Conservation (phyloP, 75 land plant genomes). For the Cupressus sempervirens region DNA sequence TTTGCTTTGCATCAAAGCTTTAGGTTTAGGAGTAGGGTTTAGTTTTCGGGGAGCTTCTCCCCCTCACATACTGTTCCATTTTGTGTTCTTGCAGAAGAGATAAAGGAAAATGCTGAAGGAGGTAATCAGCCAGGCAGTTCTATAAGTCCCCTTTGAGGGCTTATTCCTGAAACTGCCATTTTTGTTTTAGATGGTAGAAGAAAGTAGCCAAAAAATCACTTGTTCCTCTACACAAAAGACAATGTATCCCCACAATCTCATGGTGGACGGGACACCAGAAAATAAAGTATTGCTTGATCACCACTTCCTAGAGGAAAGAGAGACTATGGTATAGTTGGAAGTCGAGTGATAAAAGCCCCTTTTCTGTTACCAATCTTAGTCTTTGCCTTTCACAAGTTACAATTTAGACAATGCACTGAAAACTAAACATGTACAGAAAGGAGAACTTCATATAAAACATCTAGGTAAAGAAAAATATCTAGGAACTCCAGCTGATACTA, state of each 20-base stretch:
- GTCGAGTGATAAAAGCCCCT: neutral
- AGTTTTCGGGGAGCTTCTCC: no score
- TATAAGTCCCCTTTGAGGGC: neutral
- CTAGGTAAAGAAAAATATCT: neutral
- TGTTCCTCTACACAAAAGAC: neutral
- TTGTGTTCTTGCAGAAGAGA: no score
- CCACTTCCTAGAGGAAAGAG: neutral
- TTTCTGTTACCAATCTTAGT: neutral
- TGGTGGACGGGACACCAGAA: neutral
- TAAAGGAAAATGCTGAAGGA: neutral
- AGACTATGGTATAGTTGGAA: neutral
- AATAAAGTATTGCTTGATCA: neutral
- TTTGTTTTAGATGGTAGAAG: neutral
- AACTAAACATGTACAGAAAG: neutral
- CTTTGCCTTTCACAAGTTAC: neutral
- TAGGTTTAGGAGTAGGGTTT: no score
- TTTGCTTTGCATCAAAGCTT: no score
- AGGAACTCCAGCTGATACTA: neutral
- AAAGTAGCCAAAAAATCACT: neutral
- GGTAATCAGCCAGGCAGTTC: neutral
- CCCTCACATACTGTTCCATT: no score
- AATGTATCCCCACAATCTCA: neutral
- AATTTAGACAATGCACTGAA: neutral
- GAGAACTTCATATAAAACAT: neutral
- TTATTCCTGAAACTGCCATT: neutral